Evolutionary conservation across 2,329 filamentous ascomycete species (phyloP), one percentile per base, ranked within the genome.

Genomic region (Neofusicoccum sp.): DNA sequence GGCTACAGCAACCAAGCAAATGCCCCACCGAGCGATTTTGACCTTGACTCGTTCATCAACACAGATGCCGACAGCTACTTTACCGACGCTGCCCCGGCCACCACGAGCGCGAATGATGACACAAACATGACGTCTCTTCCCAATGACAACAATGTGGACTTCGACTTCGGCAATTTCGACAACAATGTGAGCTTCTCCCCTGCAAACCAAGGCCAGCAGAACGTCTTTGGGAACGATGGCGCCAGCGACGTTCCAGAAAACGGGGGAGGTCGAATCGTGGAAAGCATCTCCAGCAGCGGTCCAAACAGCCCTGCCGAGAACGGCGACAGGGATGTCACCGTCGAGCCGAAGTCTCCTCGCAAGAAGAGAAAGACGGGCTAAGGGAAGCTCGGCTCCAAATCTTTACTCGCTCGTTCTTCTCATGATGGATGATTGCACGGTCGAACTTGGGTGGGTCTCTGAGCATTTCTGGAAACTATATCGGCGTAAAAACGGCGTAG

Each of bases 21-120:
- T 49, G 49, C 40, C 9, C 59, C 59, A 26, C 61, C 65, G 11
- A 63, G 51, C 30, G 69, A 69, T 20, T 66, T 64, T 12, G 70
- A 72, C n/a, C 75, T 84, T 3, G 80, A 82, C 64, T 74, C 77
- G 20, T 82, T 83, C 62, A 79, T 84, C 66, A 79, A 80, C 66
- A 61, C 59, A 26, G 59, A 61, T 6, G 78, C 70, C 61, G 79
- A 82, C 64, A 78, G 82, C 64, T 82, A 81, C 64, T 82, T 82
- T 63, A 73, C 75, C 24, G 76, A 79, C 54, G 68, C 57, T 69
- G 24, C 70, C 14, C 36, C 58, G 4, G 48, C 20, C 12, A 20
- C 41, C 16, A 59, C 33, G 14, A n/a, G 45, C 30, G 28, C 28
- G n/a, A 47, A 54, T 16, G 56, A 41, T 24, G 58, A 58, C 24